These are phyloP conservation scores for Paramecium octaurelia DNA, from an alignment of 73 alveolate genomes.

Conservation along the genomic window DNA sequence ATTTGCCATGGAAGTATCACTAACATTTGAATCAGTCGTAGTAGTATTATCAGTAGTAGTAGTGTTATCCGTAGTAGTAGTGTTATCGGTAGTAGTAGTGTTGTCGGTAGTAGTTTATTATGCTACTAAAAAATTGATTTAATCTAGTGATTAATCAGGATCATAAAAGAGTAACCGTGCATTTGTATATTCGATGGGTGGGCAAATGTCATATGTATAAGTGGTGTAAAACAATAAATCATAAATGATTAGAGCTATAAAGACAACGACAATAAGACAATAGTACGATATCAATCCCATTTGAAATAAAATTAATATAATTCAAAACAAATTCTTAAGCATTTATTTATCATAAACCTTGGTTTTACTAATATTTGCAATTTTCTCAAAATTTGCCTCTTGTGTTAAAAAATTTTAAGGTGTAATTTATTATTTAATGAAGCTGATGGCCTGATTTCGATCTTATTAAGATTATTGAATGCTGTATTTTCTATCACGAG, in stretches of 20 bases:
- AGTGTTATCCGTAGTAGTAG: neutral
- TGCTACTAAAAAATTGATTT: neutral
- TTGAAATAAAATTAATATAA: neutral
- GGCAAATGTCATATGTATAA: neutral
- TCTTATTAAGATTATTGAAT: neutral
- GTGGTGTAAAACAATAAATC: neutral
- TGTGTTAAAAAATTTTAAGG: neutral
- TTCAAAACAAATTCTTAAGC: neutral
- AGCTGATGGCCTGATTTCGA: neutral
- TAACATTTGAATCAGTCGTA: neutral
- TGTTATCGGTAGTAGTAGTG: neutral
- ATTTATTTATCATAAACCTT: neutral
- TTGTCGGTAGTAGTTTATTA: neutral
- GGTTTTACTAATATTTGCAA: conserved; percentile 12
- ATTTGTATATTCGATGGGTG: neutral
- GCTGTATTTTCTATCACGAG: neutral
- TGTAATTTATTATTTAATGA: neutral
- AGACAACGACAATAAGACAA: neutral
- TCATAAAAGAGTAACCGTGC: neutral
- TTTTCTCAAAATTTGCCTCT: conserved; percentile 27
- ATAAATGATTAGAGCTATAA: neutral
- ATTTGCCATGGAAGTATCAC: neutral
- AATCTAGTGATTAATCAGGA: neutral
- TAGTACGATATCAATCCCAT: conserved; percentile 25
- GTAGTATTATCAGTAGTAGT: neutral